Evolutionary conservation across 768 basidiomycete species (phyloP).

Genomic region (Russula sp.): DNA sequence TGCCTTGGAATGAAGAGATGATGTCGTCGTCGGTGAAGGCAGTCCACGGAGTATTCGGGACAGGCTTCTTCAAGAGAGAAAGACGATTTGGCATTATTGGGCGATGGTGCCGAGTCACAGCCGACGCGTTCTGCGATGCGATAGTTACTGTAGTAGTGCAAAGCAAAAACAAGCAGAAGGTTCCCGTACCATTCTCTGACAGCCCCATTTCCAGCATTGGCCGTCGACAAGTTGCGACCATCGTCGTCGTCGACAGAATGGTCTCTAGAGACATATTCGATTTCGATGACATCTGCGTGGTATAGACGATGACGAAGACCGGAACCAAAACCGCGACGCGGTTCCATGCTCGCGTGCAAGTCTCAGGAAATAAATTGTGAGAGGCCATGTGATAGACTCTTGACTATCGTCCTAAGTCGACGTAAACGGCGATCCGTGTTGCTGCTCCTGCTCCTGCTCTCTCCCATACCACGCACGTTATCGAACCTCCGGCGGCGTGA

Average conservation of each 20-base stretch:
- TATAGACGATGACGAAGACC: neutral
- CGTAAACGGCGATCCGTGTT: neutral
- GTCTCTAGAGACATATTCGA: neutral
- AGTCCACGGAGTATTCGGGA: neutral
- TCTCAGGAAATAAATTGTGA: neutral
- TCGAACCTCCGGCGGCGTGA: neutral
- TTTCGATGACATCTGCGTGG: neutral
- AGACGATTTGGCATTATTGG: neutral
- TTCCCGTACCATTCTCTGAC: neutral
- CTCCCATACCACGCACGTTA: neutral
- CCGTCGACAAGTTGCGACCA: neutral
- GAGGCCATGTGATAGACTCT: too few relatives aligned
- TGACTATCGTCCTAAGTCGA: too few relatives aligned
- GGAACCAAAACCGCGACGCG: neutral
- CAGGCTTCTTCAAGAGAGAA: neutral
- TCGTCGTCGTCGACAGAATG: neutral
- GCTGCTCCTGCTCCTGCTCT: neutral
- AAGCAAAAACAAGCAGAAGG: neutral
- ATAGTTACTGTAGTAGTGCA: neutral
- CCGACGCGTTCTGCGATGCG: neutral
- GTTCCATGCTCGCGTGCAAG: neutral
- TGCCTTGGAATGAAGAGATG: neutral
- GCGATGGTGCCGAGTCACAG: neutral
- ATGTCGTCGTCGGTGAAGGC: neutral
- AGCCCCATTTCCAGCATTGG: neutral